A percentile compares a stretch with the other conserved stretches of the same genome.
These are phyloP conservation scores for Sordariomycetes sp. DNA, from an alignment of 2,329 filamentous ascomycete genomes.

Conservation along the genomic window DNA sequence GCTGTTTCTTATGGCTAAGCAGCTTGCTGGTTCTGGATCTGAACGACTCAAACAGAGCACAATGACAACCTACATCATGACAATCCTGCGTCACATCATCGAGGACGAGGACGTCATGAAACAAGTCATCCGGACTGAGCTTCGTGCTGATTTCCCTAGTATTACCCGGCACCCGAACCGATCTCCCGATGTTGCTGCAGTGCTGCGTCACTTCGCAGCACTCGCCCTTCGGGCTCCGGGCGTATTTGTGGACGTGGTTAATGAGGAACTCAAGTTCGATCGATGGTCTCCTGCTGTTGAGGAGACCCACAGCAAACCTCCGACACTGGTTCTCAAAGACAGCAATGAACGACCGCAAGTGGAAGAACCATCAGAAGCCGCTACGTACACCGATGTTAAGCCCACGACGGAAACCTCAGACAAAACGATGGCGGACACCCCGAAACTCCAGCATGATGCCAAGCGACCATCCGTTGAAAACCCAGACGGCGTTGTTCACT, in stretches of 20 bases:
- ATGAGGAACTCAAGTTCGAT: constrained; percentile 63
- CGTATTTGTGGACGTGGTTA: constrained; percentile 78
- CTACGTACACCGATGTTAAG: constrained; percentile 37
- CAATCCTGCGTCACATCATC: constrained; percentile 83
- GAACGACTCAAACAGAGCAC: constrained; percentile 55
- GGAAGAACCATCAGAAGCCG: constrained; percentile 4
- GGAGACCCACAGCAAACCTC: constrained; percentile 5
- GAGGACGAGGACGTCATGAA: constrained; percentile 88
- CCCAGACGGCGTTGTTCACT: constrained; percentile 91
- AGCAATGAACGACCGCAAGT: constrained; percentile 1
- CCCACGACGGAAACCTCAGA: constrained; percentile 49
- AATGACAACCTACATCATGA: constrained; percentile 59
- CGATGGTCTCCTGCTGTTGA: constrained; percentile 1
- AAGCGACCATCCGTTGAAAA: constrained; percentile 85
- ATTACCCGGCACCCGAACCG: constrained; percentile 38
- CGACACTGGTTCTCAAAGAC: constrained; percentile 6
- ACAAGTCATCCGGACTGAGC: constrained; percentile 86
- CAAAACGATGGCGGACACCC: constrained; percentile 52
- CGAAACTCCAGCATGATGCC: constrained; percentile 55
- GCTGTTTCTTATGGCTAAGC: constrained; percentile 91
- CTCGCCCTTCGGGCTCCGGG: constrained; percentile 74
- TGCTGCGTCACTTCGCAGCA: constrained; percentile 68
- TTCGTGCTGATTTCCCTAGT: constrained; percentile 66
- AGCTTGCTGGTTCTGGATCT: constrained; percentile 72
- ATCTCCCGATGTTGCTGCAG: constrained; percentile 58